Evolutionary conservation across 192 early-diverging fungal species (phyloP).

Genomic region (Chytriomyces sp.): DNA sequence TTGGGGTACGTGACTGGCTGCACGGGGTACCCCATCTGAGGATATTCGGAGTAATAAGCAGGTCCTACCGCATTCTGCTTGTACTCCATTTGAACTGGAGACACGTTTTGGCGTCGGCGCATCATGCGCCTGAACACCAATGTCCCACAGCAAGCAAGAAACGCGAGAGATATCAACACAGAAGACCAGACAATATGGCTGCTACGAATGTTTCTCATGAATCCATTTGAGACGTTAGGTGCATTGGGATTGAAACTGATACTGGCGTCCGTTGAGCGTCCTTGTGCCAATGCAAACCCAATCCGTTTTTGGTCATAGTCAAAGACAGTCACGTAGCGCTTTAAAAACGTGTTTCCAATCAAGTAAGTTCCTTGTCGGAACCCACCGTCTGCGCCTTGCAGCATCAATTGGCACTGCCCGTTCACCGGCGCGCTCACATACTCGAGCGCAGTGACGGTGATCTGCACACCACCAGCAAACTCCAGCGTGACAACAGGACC

Average conservation of each 20-base stretch:
- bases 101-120: not conserved
- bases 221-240: not conserved
- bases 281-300: constrained; percentile 19
- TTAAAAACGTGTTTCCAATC: constrained; percentile 31
- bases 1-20: not conserved
- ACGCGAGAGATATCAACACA: not conserved
- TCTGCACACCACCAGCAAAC: not conserved
- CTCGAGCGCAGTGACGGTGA: constrained; percentile 2
- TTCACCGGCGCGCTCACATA: not conserved
- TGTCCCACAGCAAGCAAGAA: not conserved
- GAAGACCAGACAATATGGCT: not conserved
- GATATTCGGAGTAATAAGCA: not conserved
- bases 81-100: not conserved
- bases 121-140: not conserved
- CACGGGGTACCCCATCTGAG: not conserved
- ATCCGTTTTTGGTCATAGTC: constrained; percentile 20
- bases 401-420: not conserved
- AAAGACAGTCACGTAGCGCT: constrained; percentile 29
- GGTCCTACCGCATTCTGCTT: not conserved
- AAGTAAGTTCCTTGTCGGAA: constrained; percentile 21
- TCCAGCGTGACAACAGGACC: not conserved
- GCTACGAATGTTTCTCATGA: not conserved
- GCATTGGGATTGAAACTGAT: not conserved
- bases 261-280: not conserved
- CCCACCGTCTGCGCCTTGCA: not conserved